Base-by-base conservation (phyloP, 1,284 basidiomycete species). In the Pyrrhoderma noxium region DNA sequence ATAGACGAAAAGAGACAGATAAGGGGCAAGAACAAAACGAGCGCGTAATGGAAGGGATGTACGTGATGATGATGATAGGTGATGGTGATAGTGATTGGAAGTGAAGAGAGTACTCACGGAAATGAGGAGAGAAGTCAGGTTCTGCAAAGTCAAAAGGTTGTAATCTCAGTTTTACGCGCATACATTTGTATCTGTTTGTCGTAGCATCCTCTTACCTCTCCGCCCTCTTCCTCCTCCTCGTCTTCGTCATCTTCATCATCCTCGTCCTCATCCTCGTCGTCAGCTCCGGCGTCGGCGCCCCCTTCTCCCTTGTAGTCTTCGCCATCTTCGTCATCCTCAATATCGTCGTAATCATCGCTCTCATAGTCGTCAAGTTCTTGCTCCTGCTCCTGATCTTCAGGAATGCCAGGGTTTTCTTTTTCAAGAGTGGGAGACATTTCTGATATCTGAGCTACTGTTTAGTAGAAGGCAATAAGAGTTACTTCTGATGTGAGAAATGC, bases 321-420 rank as follows among this genome's bases (percentile, higher is more conserved):
- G 16, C 40, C 52, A 2, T 40, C 52, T 21, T 21, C 50, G 34
- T 52, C 54, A 39, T 56, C 51, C n/a, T 56, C 51, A 14, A 49
- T 51, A n/a, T n/a, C n/a, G 9, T 56, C 54, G 23, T 45, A 52
- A n/a, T 56, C 54, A 36, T 56, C 54, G 22, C 47, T 49, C 19
- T 56, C 54, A 36, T 56, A 48, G 1, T 52, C 54, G 7, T 56
- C 53, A 22, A 34, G 42, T 21, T 51, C 53, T 16, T 51, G 21
- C n/a, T 41, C 50, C 23, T 52, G 27, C 7, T 31, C 27, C 7
- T 31, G 27, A 31, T 31, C 51, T 11, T 51, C 53, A n/a, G 35
- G 39, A 34, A 50, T 14, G 27, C 11, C 27, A 37, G 31, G 38
- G 22, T 44, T 40, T 41, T n/a, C 27, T 23, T 31, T 31, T 11